These are phyloP conservation scores for Suhomyces prunicola DNA, from an alignment of 805 yeast species.

Conservation along the genomic window DNA sequence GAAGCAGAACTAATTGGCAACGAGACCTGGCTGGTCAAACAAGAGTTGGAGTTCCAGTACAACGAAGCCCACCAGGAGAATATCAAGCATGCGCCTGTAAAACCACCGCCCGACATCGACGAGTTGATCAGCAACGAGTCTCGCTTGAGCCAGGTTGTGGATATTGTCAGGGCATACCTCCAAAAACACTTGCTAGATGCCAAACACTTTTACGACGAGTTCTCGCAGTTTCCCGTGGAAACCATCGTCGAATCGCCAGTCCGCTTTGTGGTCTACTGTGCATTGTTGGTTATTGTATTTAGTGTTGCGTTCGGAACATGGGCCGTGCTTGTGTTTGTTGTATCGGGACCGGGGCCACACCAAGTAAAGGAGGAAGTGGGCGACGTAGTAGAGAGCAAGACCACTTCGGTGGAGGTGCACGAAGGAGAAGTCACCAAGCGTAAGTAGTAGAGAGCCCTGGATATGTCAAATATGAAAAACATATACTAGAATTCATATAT, in stretches of 20 bases:
- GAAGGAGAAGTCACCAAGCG: not conserved
- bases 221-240: constrained; percentile 43
- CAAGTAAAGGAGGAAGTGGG: not conserved
- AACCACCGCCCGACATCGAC: constrained; percentile 43
- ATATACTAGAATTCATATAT: too few relatives aligned
- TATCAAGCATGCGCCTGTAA: constrained; percentile 38
- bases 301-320: constrained; percentile 43
- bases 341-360: not conserved
- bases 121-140: constrained; percentile 23
- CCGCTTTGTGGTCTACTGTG: constrained; percentile 48
- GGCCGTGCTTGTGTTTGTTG: constrained; percentile 32
- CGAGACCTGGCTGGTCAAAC: constrained; percentile 59
- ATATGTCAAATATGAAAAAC: too few relatives aligned
- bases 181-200: constrained; percentile 22
- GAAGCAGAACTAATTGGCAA: constrained; percentile 88
- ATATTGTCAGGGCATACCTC: constrained; percentile 18
- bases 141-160: constrained; percentile 11
- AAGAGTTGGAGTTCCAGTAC: constrained; percentile 46
- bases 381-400: not conserved
- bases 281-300: constrained; percentile 37
- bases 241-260: constrained; percentile 47
- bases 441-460: not conserved
- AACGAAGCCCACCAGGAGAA: constrained; percentile 41
- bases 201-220: constrained; percentile 33
- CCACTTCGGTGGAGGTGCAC: not conserved